Evolutionary conservation across 2,329 filamentous ascomycete genomes (phyloP).

Genomic region (Epichloe gansuensis): DNA sequence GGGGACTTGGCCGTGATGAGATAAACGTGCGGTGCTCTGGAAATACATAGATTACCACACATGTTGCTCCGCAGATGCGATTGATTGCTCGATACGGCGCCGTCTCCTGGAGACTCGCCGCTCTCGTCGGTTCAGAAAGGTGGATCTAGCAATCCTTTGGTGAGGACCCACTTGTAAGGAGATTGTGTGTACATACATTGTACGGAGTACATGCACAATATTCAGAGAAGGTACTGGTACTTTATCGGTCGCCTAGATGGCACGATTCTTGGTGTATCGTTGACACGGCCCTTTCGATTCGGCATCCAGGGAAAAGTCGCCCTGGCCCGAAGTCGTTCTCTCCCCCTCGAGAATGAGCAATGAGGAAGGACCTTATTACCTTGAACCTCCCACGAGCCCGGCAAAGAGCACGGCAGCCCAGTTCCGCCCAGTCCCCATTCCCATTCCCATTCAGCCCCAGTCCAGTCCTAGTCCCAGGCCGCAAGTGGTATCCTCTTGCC

Average conservation of each 20-base stretch:
- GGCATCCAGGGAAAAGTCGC: not conserved
- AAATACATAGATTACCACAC: not conserved
- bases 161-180: not conserved
- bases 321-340: conserved; percentile 2
- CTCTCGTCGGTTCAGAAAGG: conserved; percentile 6
- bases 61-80: not conserved
- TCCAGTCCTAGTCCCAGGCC: conserved; percentile 6
- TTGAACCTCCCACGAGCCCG: conserved; percentile 2
- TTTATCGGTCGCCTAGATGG: not conserved
- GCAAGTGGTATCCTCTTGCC: conserved; percentile 11
- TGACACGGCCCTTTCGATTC: not conserved
- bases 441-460: not conserved
- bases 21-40: not conserved
- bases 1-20: not conserved
- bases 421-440: not conserved
- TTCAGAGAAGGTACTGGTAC: conserved; percentile 1
- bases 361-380: not conserved
- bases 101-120: conserved; percentile 4
- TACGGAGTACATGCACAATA: not conserved
- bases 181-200: not conserved
- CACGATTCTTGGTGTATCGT: not conserved
- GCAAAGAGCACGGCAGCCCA: conserved; percentile 4
- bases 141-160: conserved; percentile 4
- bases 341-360: not conserved
- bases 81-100: conserved; percentile 1